Evolutionary conservation across 106 monocot species (phyloP).

Genomic region (Vanilla planifolia): DNA sequence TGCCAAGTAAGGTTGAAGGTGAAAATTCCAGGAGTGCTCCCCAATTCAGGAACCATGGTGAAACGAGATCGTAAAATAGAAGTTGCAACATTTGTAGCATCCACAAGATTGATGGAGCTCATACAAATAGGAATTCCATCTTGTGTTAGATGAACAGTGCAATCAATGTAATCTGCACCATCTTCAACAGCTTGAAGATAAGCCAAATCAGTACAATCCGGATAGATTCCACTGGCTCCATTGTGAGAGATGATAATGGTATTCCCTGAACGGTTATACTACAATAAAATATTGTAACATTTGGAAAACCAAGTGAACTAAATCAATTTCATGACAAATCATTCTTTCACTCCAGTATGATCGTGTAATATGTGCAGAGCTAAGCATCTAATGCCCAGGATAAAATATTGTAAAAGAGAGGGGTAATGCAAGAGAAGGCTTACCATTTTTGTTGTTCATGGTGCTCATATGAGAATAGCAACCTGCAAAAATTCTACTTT

Average conservation of each 20-base stretch:
- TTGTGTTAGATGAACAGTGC: constrained; percentile 76
- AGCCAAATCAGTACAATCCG: constrained; percentile 84
- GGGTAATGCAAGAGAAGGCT: not conserved
- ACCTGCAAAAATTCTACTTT: constrained; percentile 26
- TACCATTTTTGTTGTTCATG: constrained; percentile 22
- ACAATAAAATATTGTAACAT: too few species aligned
- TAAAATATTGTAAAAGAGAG: not conserved
- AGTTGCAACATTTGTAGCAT: constrained; percentile 37
- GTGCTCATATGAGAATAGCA: constrained; percentile 43
- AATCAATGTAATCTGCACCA: constrained; percentile 85
- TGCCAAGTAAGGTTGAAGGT: constrained; percentile 88
- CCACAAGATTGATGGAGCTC: constrained; percentile 65
- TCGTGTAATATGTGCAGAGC: too few species aligned
- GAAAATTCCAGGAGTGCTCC: constrained; percentile 42
- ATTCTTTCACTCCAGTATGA: too few species aligned
- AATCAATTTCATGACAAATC: too few species aligned
- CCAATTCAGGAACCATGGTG: constrained; percentile 34
- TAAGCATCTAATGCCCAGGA: not conserved
- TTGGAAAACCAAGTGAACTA: too few species aligned
- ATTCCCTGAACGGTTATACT: constrained; percentile 18
- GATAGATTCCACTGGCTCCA: constrained; percentile 78
- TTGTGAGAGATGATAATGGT: constrained; percentile 61
- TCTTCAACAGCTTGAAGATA: constrained; percentile 67
- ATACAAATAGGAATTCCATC: constrained; percentile 70
- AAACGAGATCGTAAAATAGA: constrained; percentile 23